Evolutionary conservation across 192 early-diverging fungal species (phyloP).

Genomic region (Lunasporangiospora selenospora): DNA sequence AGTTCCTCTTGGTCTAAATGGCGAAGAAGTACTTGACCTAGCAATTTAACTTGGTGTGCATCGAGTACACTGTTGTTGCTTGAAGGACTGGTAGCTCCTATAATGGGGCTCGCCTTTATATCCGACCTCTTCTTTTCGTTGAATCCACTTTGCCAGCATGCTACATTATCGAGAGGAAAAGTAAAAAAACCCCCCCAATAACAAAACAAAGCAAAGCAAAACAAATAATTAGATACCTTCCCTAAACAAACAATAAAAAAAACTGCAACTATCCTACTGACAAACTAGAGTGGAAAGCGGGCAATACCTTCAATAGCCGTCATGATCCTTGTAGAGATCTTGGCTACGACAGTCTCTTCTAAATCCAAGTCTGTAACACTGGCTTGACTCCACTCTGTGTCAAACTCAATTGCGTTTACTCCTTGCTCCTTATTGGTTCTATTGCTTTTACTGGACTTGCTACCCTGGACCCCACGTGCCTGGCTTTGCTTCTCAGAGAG

Average conservation of each 20-base stretch:
- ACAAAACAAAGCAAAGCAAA: background rate
- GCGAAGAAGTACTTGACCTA: constrained; percentile 29
- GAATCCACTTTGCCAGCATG: constrained; percentile 17
- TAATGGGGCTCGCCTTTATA: background rate
- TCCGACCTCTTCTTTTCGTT: background rate
- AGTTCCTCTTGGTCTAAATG: constrained; percentile 41
- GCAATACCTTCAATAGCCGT: constrained; percentile 23
- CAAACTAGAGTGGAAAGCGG: too few relatives aligned
- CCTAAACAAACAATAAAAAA: too few relatives aligned
- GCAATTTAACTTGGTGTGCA: constrained; percentile 25
- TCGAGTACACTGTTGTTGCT: constrained; percentile 7
- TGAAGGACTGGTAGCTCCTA: background rate
- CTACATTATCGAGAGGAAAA: background rate
- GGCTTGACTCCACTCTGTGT: constrained; percentile 1
- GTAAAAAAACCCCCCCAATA: background rate
- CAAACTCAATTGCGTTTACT: background rate
- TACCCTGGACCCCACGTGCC: too few relatives aligned
- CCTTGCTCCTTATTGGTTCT: background rate
- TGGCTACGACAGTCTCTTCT: constrained; percentile 9
- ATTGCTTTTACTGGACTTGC: too few relatives aligned
- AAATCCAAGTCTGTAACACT: constrained; percentile 9
- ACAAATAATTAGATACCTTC: too few relatives aligned
- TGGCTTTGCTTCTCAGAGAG: too few relatives aligned
- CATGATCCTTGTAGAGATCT: constrained; percentile 7
- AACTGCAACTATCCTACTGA: too few relatives aligned